Evolutionary conservation across 306 rosid species (phyloP).

Genomic region (Leucaena leucocephala): DNA sequence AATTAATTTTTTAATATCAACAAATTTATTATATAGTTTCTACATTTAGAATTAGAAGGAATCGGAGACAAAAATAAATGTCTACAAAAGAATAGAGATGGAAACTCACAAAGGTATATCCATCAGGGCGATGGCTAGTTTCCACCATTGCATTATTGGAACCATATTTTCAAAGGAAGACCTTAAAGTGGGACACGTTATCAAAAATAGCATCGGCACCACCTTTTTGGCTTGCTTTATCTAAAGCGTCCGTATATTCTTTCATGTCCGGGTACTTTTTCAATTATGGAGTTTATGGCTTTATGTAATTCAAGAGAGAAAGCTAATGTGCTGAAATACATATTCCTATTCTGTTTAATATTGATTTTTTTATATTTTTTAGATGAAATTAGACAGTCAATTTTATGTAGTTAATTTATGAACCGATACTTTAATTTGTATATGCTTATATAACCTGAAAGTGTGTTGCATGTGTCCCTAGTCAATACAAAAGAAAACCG

Average conservation of each 20-base stretch:
- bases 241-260: not conserved
- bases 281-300: too few species aligned
- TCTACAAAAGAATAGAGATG: not conserved
- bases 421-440: not conserved
- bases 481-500: conserved; percentile 37
- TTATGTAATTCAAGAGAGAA: too few species aligned
- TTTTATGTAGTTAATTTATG: not conserved
- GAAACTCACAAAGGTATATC: not conserved
- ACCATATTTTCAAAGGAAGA: not conserved
- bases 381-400: not conserved
- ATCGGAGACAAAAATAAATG: too few species aligned
- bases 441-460: too few species aligned
- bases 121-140: not conserved
- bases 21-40: too few species aligned
- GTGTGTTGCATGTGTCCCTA: conserved; percentile 25
- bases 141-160: not conserved
- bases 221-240: not conserved
- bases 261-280: too few species aligned
- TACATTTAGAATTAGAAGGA: too few species aligned
- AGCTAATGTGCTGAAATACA: too few species aligned
- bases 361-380: not conserved
- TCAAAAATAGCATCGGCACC: not conserved
- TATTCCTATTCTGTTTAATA: too few species aligned
- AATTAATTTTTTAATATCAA: too few species aligned
- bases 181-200: not conserved